Percentiles rank a stretch among this genome's conserved stretches.
phyloP scores from a whole-genome alignment of 805 yeast genomes.

The Priceomyces carsonii region DNA sequence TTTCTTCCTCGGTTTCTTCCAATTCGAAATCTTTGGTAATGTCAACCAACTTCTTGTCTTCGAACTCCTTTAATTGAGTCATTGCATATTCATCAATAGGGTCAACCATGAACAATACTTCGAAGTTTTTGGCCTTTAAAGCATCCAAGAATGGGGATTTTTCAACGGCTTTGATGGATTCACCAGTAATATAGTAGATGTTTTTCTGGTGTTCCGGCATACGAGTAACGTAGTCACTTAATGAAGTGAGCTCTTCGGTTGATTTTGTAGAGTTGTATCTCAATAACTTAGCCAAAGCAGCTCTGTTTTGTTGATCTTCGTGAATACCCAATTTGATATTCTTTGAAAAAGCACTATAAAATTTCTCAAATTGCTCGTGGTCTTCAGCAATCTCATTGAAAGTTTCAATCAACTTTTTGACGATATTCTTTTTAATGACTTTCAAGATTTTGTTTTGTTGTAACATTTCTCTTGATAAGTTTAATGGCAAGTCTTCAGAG shows the following conservation, averaged over 20 bases:
- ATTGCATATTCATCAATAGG: constrained; percentile 99
- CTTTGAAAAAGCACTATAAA: constrained; percentile 97
- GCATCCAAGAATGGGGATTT: constrained; percentile 99
- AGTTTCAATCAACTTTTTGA: constrained; percentile 97
- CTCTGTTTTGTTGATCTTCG: constrained; percentile 98
- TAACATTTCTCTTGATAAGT: constrained; percentile 99
- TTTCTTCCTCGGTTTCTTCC: constrained; percentile 98
- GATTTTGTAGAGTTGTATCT: constrained; percentile 98
- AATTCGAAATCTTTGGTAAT: constrained; percentile 98
- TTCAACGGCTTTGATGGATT: constrained; percentile 95
- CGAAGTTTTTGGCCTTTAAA: constrained; percentile 96
- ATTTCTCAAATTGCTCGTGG: constrained; percentile 96
- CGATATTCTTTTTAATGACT: constrained; percentile 98
- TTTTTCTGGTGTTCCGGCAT: constrained; percentile 99
- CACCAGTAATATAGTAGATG: constrained; percentile 99
- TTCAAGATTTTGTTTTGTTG: constrained; percentile 99
- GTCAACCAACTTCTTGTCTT: constrained; percentile 98
- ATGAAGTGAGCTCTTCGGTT: constrained; percentile 88
- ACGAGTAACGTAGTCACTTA: constrained; percentile 96
- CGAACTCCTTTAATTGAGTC: constrained; percentile 99
- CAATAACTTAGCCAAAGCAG: constrained; percentile 90
- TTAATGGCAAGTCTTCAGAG: constrained; percentile 98
- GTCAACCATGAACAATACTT: constrained; percentile 95
- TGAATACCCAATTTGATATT: constrained; percentile 98
- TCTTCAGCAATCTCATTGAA: constrained; percentile 99